Percentiles rank a stretch among this genome's conserved stretches.
Conservation (phyloP, 345 rosid species). For the Trapa incisa region DNA sequence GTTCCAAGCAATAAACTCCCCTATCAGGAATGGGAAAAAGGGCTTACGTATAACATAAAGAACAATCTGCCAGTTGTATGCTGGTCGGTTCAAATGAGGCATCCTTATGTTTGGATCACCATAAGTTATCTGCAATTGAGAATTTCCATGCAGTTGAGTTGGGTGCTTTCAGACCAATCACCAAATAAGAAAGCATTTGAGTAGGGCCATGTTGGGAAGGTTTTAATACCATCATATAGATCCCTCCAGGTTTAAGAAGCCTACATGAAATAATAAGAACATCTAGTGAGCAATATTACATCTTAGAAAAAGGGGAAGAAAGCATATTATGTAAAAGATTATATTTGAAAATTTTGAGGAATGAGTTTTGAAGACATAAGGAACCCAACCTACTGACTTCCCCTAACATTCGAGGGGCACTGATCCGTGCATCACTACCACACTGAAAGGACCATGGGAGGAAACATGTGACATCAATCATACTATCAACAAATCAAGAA, state of each 20-base stretch:
- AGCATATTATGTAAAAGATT: neutral
- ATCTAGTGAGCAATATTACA: conserved; percentile 9
- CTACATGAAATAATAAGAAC: conserved; percentile 27
- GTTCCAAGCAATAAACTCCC: neutral
- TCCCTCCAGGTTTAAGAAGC: conserved; percentile 84
- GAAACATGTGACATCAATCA: conserved; percentile 10
- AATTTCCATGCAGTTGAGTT: conserved; percentile 4
- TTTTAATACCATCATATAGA: conserved; percentile 62
- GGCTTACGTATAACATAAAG: conserved; percentile 75
- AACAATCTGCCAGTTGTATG: conserved; percentile 56
- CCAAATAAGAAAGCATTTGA: neutral
- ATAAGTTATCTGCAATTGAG: conserved; percentile 59
- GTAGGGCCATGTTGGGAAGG: conserved; percentile 14
- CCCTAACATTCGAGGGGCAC: conserved; percentile 76
- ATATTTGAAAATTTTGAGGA: neutral
- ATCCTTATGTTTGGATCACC: conserved; percentile 91
- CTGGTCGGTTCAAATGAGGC: conserved; percentile 56
- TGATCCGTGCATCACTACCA: conserved; percentile 63
- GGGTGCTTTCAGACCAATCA: conserved; percentile 5
- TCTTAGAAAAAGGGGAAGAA: neutral
- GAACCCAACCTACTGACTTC: conserved; percentile 83
- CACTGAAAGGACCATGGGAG: conserved; percentile 39
- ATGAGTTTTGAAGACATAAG: neutral
- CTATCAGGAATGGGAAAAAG: neutral
- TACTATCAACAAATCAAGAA: conserved; percentile 7